Percentiles rank a stretch among this genome's conserved stretches.
These are phyloP conservation scores for Geotrichum restrictum DNA, from an alignment of 1,139 yeast species.

Conservation along the genomic window DNA sequence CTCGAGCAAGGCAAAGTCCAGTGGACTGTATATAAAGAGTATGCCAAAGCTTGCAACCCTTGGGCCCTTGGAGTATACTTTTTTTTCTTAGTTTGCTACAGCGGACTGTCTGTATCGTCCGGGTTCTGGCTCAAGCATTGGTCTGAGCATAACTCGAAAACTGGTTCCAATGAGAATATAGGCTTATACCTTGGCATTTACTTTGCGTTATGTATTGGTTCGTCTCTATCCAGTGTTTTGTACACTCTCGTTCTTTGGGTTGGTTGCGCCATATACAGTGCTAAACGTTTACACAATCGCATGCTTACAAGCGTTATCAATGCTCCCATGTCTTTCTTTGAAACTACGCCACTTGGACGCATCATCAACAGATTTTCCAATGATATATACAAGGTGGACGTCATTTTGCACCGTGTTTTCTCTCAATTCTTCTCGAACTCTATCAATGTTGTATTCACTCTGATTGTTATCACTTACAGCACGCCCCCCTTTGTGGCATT, in stretches of 20 bases:
- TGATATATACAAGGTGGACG: conserved; percentile 66
- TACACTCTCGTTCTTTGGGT: conserved; percentile 64
- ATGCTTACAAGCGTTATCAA: conserved; percentile 79
- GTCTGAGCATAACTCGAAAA: conserved; percentile 65
- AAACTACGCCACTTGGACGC: conserved; percentile 67
- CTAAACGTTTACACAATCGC: conserved; percentile 65
- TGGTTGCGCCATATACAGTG: conserved; percentile 68
- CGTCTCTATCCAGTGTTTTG: conserved; percentile 54
- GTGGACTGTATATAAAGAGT: conserved; percentile 72
- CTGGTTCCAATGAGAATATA: conserved; percentile 66
- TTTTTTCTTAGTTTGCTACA: conserved; percentile 53
- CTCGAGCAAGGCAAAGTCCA: conserved; percentile 85
- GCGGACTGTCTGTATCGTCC: conserved; percentile 54
- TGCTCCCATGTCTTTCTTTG: conserved; percentile 67
- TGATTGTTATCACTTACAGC: conserved; percentile 61
- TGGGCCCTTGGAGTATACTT: conserved; percentile 42
- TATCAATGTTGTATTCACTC: conserved; percentile 55
- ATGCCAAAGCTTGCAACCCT: conserved; percentile 76
- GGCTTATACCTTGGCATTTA: conserved; percentile 65
- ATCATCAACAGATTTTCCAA: conserved; percentile 68
- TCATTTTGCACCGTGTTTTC: conserved; percentile 64
- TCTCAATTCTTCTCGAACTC: conserved; percentile 43
- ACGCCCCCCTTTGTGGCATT: conserved; percentile 60
- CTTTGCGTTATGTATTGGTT: conserved; percentile 63
- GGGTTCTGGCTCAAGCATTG: conserved; percentile 90